Base-by-base conservation (phyloP, 1,139 yeast genomes). In the Kazachstania sp. region DNA sequence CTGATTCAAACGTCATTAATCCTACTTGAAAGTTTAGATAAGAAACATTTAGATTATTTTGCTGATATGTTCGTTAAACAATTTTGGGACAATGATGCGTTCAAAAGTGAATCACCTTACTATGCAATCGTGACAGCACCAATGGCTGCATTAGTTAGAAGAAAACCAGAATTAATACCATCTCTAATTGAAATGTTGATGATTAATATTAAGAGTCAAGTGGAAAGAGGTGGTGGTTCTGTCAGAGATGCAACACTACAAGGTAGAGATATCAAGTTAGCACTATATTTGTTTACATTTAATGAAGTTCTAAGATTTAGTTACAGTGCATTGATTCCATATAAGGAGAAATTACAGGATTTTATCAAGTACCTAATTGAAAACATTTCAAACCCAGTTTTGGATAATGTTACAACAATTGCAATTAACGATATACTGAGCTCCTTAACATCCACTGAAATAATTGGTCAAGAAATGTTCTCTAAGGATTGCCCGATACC, bases 171-270 rank as follows among this genome's bases (percentile, higher is more conserved):
- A 0, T 43, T 58, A 26, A 56, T 86, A 83, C 1, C 59, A 59
- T 35, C 48, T 13, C 53, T 65, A 16, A 63, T 67, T 45, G 45
- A 51, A 1, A 51, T 49, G 8, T 45, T 68, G 29, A 52, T 58
- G 19, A 51, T 46, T 26, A 53, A 74, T 49, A 81, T 90, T 34
- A 71, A 72, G 44, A 79, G 77, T 29, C 96, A 92, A 59, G 73
- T 92, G 20, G 72, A 71, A n/a, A 90, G 83, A 56, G 86, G 90
- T 54, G 97, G 97, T 0, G 97, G 97, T 1, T 70, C 78, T 1
- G 70, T 82, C 0, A 75, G 96, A 60, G 78, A 81, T 18, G 72
- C 77, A 3, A 88, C 83, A 41, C 72, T 85, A 31, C 72, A 81
- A 23, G 87, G 87, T 13, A 73, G 90, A 44, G 98, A 92, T 64